Conservation (phyloP, 805 yeast genomes). For the Zygosaccharomyces bisporus region DNA sequence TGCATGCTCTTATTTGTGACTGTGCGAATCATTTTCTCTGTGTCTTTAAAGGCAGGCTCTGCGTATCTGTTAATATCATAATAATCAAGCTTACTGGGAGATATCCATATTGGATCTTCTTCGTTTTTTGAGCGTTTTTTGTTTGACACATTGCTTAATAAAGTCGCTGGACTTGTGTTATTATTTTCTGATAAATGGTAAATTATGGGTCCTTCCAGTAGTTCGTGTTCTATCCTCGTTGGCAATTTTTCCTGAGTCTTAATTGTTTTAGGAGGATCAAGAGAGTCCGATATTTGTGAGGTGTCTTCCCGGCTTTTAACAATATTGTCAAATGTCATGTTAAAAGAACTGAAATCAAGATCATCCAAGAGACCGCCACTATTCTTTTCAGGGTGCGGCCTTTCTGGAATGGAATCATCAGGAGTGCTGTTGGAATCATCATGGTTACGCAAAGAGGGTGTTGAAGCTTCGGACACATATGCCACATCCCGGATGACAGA, state of each 20-base stretch:
- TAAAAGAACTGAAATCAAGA: slow-evolving; percentile 34
- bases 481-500: slow-evolving; percentile 4
- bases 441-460: slow-evolving; percentile 8
- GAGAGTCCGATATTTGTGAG: slow-evolving; percentile 2
- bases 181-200: slow-evolving; percentile 14
- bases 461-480: slow-evolving; percentile 9
- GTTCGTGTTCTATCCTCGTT: neutral
- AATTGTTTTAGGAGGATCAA: neutral
- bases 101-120: slow-evolving; percentile 36
- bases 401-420: slow-evolving; percentile 8
- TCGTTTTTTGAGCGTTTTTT: slow-evolving; percentile 9
- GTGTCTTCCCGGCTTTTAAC: slow-evolving; percentile 9
- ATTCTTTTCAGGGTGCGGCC: slow-evolving; percentile 1
- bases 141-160: neutral
- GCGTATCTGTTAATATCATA: slow-evolving; percentile 18
- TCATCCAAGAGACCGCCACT: slow-evolving; percentile 23
- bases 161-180: neutral
- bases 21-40: neutral
- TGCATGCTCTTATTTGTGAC: slow-evolving; percentile 1
- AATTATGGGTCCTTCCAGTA: slow-evolving; percentile 14
- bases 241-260: neutral
- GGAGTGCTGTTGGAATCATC: slow-evolving; percentile 14
- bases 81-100: slow-evolving; percentile 33
- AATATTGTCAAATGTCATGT: slow-evolving; percentile 30
- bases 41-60: slow-evolving; percentile 1